phyloP scores from a whole-genome alignment of 305 asterid species.

The Fraxinus xanthoxyloides region DNA sequence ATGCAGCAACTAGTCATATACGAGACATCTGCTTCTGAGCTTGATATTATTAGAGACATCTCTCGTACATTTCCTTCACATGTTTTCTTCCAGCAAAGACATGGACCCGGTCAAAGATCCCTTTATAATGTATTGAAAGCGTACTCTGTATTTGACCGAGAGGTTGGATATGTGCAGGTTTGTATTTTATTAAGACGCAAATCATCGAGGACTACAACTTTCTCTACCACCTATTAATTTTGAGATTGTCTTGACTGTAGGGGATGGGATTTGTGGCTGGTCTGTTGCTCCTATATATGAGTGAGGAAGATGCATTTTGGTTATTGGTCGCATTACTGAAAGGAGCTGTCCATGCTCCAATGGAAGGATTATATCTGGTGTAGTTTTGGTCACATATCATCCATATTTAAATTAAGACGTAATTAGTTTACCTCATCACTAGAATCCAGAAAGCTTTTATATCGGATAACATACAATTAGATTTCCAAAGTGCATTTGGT shows the following conservation, averaged over 20 bases:
- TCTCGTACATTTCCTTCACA: constrained; percentile 99
- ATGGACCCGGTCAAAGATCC: constrained; percentile 99
- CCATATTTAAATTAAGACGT: neutral
- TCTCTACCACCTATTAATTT: constrained; percentile 19
- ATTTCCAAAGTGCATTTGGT: neutral
- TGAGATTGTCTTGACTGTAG: constrained; percentile 45
- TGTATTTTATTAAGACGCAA: constrained; percentile 13
- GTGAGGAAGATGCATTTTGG: constrained; percentile 99
- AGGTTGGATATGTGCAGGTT: constrained; percentile 99
- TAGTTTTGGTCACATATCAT: neutral
- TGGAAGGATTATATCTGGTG: constrained; percentile 99
- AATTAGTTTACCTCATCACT: constrained; percentile 7
- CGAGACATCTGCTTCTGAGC: constrained; percentile 97
- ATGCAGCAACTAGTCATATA: constrained; percentile 95
- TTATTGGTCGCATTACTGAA: constrained; percentile 90
- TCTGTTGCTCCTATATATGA: constrained; percentile 93
- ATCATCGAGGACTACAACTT: constrained; percentile 13
- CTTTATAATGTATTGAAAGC: constrained; percentile 96
- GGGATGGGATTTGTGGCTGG: constrained; percentile 99
- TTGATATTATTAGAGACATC: constrained; percentile 92
- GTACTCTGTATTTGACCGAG: constrained; percentile 94
- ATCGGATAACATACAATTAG: neutral
- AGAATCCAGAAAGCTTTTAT: neutral
- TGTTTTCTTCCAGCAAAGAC: constrained; percentile 98
- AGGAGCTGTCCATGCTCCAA: constrained; percentile 97